These are phyloP conservation scores for Astragalus membranaceus DNA, from an alignment of 306 rosid species.

Conservation along the genomic window DNA sequence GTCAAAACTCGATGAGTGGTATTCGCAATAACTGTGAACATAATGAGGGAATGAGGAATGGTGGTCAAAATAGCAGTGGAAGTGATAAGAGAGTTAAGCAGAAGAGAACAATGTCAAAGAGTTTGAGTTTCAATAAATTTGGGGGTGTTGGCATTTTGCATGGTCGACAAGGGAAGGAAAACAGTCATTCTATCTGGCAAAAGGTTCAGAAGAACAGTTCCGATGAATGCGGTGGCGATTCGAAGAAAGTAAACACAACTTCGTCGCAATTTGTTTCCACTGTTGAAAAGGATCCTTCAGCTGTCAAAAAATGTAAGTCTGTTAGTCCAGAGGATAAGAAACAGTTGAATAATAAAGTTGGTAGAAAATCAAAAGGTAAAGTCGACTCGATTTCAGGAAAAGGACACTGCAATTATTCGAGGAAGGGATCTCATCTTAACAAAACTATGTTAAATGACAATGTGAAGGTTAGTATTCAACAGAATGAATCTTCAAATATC, in stretches of 20 bases:
- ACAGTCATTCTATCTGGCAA: slow-evolving; percentile 69
- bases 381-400: slow-evolving; percentile 27
- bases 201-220: slow-evolving; percentile 60
- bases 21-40: slow-evolving; percentile 21
- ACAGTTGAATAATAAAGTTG: slow-evolving; percentile 34
- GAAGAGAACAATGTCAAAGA: slow-evolving; percentile 32
- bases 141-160: slow-evolving; percentile 33
- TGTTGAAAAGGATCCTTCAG: slow-evolving; percentile 34
- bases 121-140: slow-evolving; percentile 41
- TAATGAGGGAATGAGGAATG: slow-evolving; percentile 26
- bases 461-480: slow-evolving; percentile 27
- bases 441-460: slow-evolving; percentile 30
- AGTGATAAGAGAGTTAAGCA: slow-evolving; percentile 50
- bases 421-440: slow-evolving; percentile 36
- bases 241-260: slow-evolving; percentile 40
- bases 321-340: slow-evolving; percentile 34
- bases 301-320: slow-evolving; percentile 26
- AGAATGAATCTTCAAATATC: slow-evolving; percentile 25
- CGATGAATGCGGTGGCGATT: slow-evolving; percentile 32
- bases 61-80: slow-evolving; percentile 29
- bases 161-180: slow-evolving; percentile 58
- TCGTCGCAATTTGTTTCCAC: slow-evolving; percentile 27
- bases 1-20: slow-evolving; percentile 23
- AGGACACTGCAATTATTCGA: slow-evolving; percentile 37
- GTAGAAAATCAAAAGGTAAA: slow-evolving; percentile 49